Conservation (phyloP, 176 grass and related monocot genomes). For the Zoysia pacifica region DNA sequence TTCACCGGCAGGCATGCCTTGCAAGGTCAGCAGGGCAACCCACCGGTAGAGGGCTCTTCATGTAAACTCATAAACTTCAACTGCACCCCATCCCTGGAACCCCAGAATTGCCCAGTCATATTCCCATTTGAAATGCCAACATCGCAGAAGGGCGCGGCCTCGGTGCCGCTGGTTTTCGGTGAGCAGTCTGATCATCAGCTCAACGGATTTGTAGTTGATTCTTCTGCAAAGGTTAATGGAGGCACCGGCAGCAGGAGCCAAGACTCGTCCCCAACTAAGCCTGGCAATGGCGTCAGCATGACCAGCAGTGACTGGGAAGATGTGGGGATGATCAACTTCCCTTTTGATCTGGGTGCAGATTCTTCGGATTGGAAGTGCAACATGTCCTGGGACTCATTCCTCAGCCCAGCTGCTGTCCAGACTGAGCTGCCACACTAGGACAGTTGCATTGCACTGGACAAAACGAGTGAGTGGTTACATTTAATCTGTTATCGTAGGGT, state of each 20-base stretch:
- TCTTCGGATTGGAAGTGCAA: slow-evolving; percentile 75
- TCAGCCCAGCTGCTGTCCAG: slow-evolving; percentile 53
- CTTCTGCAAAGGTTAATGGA: slow-evolving; percentile 37
- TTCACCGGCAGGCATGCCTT: slow-evolving; percentile 46
- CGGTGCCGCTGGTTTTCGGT: slow-evolving; percentile 50
- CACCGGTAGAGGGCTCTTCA: slow-evolving; percentile 44
- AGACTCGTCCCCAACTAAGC: slow-evolving; percentile 27
- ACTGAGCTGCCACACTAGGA: slow-evolving; percentile 51
- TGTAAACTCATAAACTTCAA: slow-evolving; percentile 57
- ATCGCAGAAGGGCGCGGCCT: slow-evolving; percentile 31
- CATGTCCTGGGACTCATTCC: slow-evolving; percentile 70
- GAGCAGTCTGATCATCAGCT: slow-evolving; percentile 59
- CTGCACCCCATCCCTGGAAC: slow-evolving; percentile 41
- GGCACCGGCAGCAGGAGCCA: slow-evolving; percentile 29
- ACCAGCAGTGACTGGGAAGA: slow-evolving; percentile 55
- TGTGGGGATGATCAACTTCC: slow-evolving; percentile 45
- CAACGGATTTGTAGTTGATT: slow-evolving; percentile 49
- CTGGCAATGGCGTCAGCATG: slow-evolving; percentile 36
- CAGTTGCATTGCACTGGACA: slow-evolving; percentile 8
- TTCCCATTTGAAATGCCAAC: slow-evolving; percentile 49
- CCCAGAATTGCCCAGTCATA: slow-evolving; percentile 39
- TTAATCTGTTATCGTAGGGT: slow-evolving; percentile 22
- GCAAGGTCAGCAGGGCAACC: slow-evolving; percentile 39
- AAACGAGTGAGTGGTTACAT: neutral
- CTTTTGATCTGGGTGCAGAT: slow-evolving; percentile 58